phyloP scores from a whole-genome alignment of 805 yeast genomes.

The Starmerella powellii region DNA sequence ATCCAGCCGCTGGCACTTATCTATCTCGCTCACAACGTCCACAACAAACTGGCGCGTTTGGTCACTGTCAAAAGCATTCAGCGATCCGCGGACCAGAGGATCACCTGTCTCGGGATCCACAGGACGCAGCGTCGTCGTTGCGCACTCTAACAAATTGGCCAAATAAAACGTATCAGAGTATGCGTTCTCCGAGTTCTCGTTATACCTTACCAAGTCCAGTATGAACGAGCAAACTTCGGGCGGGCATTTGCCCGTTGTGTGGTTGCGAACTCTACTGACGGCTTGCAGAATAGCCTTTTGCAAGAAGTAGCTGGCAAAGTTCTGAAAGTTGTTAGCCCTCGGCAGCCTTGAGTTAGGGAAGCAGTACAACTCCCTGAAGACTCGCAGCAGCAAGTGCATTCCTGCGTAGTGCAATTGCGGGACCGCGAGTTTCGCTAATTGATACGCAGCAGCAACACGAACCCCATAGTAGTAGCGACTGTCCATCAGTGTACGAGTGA shows the following conservation, averaged over 20 bases:
- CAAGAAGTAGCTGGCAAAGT: conserved; percentile 55
- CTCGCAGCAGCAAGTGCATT: conserved; percentile 53
- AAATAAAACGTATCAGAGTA: conserved; percentile 65
- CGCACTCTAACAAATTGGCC: conserved; percentile 42
- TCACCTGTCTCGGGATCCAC: conserved; percentile 15
- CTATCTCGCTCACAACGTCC: conserved; percentile 52
- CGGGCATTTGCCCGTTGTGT: conserved; percentile 49
- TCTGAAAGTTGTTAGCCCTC: conserved; percentile 64
- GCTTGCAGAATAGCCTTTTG: conserved; percentile 57
- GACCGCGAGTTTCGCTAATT: conserved; percentile 56
- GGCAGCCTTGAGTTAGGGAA: conserved; percentile 57
- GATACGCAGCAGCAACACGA: conserved; percentile 73
- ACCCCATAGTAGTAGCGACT: conserved; percentile 77
- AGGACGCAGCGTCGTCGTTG: conserved; percentile 34
- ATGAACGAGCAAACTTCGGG: conserved; percentile 47
- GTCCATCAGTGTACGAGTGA: conserved; percentile 74
- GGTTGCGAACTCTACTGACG: conserved; percentile 46
- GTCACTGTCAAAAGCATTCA: conserved; percentile 15
- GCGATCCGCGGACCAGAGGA: conserved; percentile 1
- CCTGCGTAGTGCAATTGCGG: conserved; percentile 59
- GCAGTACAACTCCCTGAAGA: conserved; percentile 60
- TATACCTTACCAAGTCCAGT: conserved; percentile 61
- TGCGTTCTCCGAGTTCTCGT: conserved; percentile 70
- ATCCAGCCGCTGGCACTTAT: conserved; percentile 67
- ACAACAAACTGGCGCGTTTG: conserved; percentile 28